Conservation (phyloP, 2,329 filamentous ascomycete species). For the Sporothrix brunneoviolacea region DNA sequence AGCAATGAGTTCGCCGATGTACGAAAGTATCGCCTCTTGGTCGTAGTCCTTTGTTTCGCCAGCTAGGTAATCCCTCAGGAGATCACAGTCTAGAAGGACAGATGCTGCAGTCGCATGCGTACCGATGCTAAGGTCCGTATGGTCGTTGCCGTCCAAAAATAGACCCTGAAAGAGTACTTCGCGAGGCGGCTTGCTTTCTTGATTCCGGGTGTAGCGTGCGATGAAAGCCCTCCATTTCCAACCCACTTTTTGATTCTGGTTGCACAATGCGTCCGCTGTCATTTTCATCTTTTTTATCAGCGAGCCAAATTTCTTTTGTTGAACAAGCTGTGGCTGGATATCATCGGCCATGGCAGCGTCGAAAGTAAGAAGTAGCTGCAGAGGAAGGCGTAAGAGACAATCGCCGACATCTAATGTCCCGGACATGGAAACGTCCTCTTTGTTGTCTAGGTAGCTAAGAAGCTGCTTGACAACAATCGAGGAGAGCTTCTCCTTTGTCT, state of each 20-base stretch:
- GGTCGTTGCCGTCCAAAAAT: slow-evolving; percentile 3
- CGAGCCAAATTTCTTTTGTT: background rate
- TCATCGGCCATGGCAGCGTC: slow-evolving; percentile 20
- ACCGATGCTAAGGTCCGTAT: too few relatives aligned
- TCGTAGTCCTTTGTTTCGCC: slow-evolving; percentile 20
- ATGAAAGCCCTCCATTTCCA: slow-evolving; percentile 43
- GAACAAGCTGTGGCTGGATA: slow-evolving; percentile 13
- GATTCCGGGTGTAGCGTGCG: slow-evolving; percentile 29
- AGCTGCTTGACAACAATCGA: slow-evolving; percentile 8
- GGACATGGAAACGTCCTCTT: background rate
- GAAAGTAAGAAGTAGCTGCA: slow-evolving; percentile 20
- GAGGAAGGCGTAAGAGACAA: background rate
- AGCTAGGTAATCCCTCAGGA: slow-evolving; percentile 24
- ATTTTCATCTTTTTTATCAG: slow-evolving; percentile 14
- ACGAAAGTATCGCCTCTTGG: slow-evolving; percentile 28
- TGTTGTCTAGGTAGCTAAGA: background rate
- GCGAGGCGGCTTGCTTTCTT: slow-evolving; percentile 25
- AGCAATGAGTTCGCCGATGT: slow-evolving; percentile 33
- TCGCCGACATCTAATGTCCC: background rate
- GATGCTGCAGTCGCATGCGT: slow-evolving; percentile 22
- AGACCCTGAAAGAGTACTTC: slow-evolving; percentile 28
- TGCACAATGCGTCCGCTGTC: slow-evolving; percentile 19
- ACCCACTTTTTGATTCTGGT: slow-evolving; percentile 24
- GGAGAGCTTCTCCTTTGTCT: background rate
- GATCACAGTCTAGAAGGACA: slow-evolving; percentile 26